Conservation (phyloP, 306 rosid genomes). For the Quercus cerris region DNA sequence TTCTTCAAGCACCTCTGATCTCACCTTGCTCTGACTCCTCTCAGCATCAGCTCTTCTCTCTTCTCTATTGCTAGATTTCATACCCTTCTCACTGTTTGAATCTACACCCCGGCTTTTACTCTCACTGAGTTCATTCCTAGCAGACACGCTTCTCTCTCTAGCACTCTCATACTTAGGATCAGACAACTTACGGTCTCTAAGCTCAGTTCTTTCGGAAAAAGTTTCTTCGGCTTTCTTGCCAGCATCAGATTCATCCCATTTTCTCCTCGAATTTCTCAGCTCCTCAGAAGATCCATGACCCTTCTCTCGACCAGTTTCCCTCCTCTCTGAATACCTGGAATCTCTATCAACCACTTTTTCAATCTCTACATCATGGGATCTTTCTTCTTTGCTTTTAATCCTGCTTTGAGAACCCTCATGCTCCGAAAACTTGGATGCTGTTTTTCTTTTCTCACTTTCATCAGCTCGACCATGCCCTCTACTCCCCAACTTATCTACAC, state of each 20-base stretch:
- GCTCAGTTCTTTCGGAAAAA: slow-evolving; percentile 55
- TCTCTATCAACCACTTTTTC: slow-evolving; percentile 60
- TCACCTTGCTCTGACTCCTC: slow-evolving; percentile 69
- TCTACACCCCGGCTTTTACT: slow-evolving; percentile 47
- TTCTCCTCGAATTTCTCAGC: slow-evolving; percentile 71
- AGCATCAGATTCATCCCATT: slow-evolving; percentile 84
- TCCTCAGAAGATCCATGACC: slow-evolving; percentile 70
- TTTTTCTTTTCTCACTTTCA: slow-evolving; percentile 57
- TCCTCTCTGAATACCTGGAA: slow-evolving; percentile 54
- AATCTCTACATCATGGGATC: slow-evolving; percentile 38
- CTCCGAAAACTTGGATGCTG: slow-evolving; percentile 42
- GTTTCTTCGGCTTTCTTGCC: slow-evolving; percentile 47
- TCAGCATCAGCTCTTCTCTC: slow-evolving; percentile 72
- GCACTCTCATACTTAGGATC: slow-evolving; percentile 59
- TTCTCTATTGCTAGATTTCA: slow-evolving; percentile 55
- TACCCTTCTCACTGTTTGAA: slow-evolving; percentile 50
- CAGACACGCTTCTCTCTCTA: slow-evolving; percentile 61
- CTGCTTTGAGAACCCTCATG: slow-evolving; percentile 51
- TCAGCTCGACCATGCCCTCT: slow-evolving; percentile 37
- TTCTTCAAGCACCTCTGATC: slow-evolving; percentile 53
- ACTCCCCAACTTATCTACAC: slow-evolving; percentile 52
- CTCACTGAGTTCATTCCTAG: slow-evolving; percentile 68
- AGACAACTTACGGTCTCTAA: slow-evolving; percentile 46
- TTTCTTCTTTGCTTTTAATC: slow-evolving; percentile 55
- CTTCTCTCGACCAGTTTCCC: slow-evolving; percentile 67